phyloP scores from a whole-genome alignment of 257 asterid genomes.

The Mitragyna speciosa region DNA sequence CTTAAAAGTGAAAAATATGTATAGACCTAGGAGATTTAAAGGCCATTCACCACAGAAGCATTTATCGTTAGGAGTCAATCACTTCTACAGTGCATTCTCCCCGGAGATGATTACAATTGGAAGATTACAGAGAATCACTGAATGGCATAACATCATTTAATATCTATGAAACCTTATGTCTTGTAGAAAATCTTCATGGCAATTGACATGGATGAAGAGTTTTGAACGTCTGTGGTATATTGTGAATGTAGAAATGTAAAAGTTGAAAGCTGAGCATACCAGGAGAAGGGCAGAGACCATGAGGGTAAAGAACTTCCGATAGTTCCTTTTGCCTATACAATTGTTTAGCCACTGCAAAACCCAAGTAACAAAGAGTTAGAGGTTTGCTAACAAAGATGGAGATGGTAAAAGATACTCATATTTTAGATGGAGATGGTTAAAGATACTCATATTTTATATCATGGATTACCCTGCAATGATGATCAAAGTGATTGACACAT shows the following conservation, averaged over 20 bases:
- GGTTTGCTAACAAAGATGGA: not conserved
- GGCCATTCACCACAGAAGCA: not conserved
- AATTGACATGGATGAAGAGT: not conserved
- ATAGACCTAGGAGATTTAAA: not conserved
- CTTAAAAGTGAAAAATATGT: not conserved
- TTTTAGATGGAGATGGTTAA: not conserved
- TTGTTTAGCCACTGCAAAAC: slow-evolving; percentile 92
- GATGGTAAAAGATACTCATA: not conserved
- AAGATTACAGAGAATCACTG: not conserved
- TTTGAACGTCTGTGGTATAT: not conserved
- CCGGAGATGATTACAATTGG: not conserved
- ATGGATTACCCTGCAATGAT: slow-evolving; percentile 89
- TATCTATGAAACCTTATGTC: not conserved
- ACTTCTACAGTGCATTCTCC: not conserved
- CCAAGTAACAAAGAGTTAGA: slow-evolving; percentile 17
- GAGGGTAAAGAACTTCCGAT: slow-evolving; percentile 80
- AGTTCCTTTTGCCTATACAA: slow-evolving; percentile 94
- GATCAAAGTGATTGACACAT: slow-evolving; percentile 92
- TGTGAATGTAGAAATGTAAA: not conserved
- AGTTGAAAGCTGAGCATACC: slow-evolving; percentile 53
- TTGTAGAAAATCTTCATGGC: not conserved
- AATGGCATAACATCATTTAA: not conserved
- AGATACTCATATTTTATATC: not conserved
- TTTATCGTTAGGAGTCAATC: not conserved
- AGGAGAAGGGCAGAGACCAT: slow-evolving; percentile 94